Evolutionary conservation across 495 filamentous ascomycete species (phyloP).

Genomic region (Aspergillus homomorphus): DNA sequence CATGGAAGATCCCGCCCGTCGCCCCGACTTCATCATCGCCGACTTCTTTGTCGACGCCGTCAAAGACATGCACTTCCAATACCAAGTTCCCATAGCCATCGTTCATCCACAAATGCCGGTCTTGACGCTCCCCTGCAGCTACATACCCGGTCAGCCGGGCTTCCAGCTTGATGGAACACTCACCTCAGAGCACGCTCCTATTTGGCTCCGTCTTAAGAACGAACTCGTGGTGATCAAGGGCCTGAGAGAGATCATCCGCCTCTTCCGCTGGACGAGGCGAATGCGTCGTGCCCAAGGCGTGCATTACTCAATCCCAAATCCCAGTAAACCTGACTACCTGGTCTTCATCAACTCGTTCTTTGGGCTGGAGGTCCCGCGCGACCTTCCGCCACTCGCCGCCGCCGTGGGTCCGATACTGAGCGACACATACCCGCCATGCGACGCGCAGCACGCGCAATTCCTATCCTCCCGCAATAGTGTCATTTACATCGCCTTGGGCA

Average conservation of each 20-base stretch:
- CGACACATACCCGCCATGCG: slow-evolving; percentile 26
- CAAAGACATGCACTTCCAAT: slow-evolving; percentile 31
- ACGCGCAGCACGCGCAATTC: slow-evolving; percentile 20
- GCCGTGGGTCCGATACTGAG: slow-evolving; percentile 35
- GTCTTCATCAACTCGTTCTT: slow-evolving; percentile 41
- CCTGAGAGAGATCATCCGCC: slow-evolving; percentile 22
- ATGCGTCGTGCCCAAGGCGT: slow-evolving; percentile 33
- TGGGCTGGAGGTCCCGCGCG: slow-evolving; percentile 37
- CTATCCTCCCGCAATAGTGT: slow-evolving; percentile 19
- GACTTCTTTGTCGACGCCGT: slow-evolving; percentile 41
- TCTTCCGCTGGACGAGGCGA: slow-evolving; percentile 22
- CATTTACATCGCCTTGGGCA: slow-evolving; percentile 38
- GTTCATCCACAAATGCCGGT: slow-evolving; percentile 39
- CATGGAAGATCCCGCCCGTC: slow-evolving; percentile 18
- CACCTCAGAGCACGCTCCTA: slow-evolving; percentile 32
- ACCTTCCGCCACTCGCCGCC: slow-evolving; percentile 33
- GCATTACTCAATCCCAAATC: slow-evolving; percentile 15
- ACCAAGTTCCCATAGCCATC: slow-evolving; percentile 32
- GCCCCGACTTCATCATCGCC: slow-evolving; percentile 34
- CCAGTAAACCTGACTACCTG: slow-evolving; percentile 38
- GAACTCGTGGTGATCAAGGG: slow-evolving; percentile 23
- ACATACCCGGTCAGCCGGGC: slow-evolving; percentile 39
- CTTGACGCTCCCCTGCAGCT: slow-evolving; percentile 30
- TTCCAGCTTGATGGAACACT: slow-evolving; percentile 32
- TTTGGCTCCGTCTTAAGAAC: slow-evolving; percentile 31